Evolutionary conservation across 352 stramenopile genomes (phyloP), one percentile per base, ranked within the genome.

Genomic region (Phytophthora crassamura): DNA sequence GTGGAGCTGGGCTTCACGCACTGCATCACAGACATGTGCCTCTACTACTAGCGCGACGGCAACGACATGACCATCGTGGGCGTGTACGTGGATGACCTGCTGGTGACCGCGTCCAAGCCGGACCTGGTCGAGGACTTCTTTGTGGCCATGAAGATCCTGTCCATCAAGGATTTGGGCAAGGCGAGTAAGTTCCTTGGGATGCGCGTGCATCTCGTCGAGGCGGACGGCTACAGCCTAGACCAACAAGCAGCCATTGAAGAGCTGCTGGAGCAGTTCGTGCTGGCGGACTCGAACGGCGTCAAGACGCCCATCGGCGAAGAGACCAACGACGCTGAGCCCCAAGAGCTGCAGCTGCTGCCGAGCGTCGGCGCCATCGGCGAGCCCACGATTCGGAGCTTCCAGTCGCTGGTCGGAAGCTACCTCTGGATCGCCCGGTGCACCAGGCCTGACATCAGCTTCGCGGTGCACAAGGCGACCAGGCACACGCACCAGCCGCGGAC

Each of bases 371-470:
- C 30, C 11, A 54, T 59, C 0, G 49, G 51, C 5, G 32, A 49
- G 0, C 66, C 52, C 25, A 69, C 47, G 18, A 43, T 70, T 1
- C 46, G 43, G 25, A 73, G 16, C 20, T 78, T 82, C 45, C 69
- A 74, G 46, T 78, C 74, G 0, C 33, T 81, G 7, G 62, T 80
- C 0, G 72, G 69, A 7, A 77, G 56, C 11, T 46, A 76, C 12
- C 42, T 79, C 1, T 82, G 67, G 70, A 40, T 74, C 5, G 32
- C 66, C 7, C n/a, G 74, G 9, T 78, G 58, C 46, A 79, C 74
- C 0, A 39, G 74, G n/a, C n/a, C n/a, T n/a, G n/a, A n/a, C n/a
- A n/a, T n/a, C n/a, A n/a, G n/a, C n/a, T n/a, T n/a, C n/a, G n/a
- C n/a, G n/a, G n/a, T n/a, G n/a, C n/a, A n/a, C n/a, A n/a, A n/a